Evolutionary conservation across 306 rosid species (phyloP).

Genomic region (Leucaena leucocephala): DNA sequence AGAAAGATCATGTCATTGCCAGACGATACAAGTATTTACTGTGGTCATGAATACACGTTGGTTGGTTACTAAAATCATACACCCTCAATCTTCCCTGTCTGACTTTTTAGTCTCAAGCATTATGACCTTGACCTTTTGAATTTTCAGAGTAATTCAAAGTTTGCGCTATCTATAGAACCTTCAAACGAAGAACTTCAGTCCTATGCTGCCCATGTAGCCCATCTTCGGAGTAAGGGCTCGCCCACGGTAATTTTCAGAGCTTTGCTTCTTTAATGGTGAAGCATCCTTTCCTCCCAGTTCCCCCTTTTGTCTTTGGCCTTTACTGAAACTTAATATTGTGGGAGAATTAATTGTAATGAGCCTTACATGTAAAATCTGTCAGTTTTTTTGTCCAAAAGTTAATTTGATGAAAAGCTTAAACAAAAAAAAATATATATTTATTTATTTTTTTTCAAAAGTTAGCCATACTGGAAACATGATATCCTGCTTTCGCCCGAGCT

Average conservation of each 20-base stretch:
- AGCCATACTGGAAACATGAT: neutral
- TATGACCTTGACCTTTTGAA: constrained; percentile 36
- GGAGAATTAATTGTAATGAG: neutral
- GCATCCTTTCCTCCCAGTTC: neutral
- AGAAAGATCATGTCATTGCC: constrained; percentile 72
- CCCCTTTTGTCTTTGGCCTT: neutral
- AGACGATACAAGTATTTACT: constrained; percentile 76
- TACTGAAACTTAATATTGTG: neutral
- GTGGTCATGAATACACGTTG: constrained; percentile 89
- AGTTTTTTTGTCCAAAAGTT: neutral
- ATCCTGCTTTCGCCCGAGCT: neutral
- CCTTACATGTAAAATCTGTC: neutral
- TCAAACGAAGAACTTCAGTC: constrained; percentile 81
- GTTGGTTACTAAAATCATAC: constrained; percentile 48
- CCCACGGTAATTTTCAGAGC: constrained; percentile 71
- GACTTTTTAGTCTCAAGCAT: constrained; percentile 1
- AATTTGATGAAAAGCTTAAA: neutral
- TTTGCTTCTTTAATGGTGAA: neutral
- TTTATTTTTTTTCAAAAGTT: no score
- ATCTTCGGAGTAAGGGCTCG: constrained; percentile 75
- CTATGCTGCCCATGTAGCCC: constrained; percentile 69
- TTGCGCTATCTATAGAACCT: constrained; percentile 88
- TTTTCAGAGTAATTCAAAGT: constrained; percentile 83
- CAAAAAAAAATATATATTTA: neutral
- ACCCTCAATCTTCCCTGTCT: constrained; percentile 23